Evolutionary conservation across 2,329 filamentous ascomycete species (phyloP).

Genomic region (Ophiostoma populinum): DNA sequence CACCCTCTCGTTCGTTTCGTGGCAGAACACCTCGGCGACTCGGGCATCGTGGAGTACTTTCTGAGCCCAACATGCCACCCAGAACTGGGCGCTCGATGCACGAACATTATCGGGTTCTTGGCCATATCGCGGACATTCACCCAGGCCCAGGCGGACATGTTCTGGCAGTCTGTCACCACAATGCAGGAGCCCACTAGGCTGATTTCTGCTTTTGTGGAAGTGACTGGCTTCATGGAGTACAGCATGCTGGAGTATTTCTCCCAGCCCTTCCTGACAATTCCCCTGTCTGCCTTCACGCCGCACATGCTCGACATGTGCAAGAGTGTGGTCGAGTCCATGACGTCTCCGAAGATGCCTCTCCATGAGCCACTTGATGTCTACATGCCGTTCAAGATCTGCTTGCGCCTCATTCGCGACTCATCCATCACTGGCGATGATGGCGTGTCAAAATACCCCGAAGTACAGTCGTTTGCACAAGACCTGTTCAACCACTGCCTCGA

Average conservation of each 20-base stretch:
- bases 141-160: conserved; percentile 52
- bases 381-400: conserved; percentile 32
- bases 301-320: conserved; percentile 46
- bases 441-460: conserved; percentile 38
- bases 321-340: no score
- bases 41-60: conserved; percentile 68
- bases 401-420: conserved; percentile 57
- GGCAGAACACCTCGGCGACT: conserved; percentile 48
- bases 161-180: conserved; percentile 70
- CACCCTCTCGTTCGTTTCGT: conserved; percentile 46
- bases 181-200: conserved; percentile 77
- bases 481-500: no score
- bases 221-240: conserved; percentile 30
- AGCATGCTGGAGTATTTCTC: conserved; percentile 46
- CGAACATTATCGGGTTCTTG: conserved; percentile 76
- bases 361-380: conserved; percentile 16
- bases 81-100: conserved; percentile 65
- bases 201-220: conserved; percentile 40
- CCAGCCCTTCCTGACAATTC: conserved; percentile 48
- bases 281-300: conserved; percentile 43
- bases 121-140: conserved; percentile 62
- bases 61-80: conserved; percentile 83
- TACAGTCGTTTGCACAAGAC: conserved; percentile 52
- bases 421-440: conserved; percentile 36
- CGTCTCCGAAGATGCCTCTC: no score